These are phyloP conservation scores for Funneliformis caledonium DNA, from an alignment of 371 early-diverging fungal species.

Conservation along the genomic window DNA sequence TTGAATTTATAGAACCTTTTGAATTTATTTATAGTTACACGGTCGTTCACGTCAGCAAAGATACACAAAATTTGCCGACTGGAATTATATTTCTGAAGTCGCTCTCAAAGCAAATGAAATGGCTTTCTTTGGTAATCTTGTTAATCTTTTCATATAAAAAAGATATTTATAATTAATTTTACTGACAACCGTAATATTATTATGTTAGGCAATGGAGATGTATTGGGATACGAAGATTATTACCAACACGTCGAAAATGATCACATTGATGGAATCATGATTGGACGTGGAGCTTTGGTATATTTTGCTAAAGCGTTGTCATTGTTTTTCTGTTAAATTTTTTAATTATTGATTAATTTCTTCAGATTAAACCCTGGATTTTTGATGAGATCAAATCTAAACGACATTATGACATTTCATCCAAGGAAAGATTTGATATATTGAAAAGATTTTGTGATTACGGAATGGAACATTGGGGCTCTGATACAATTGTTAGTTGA, in stretches of 20 bases:
- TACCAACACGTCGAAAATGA: conserved; percentile 64
- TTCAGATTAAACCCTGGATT: conserved; percentile 95
- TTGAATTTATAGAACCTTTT: conserved; percentile 28
- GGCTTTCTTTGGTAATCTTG: conserved; percentile 62
- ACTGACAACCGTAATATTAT: background rate
- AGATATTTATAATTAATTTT: background rate
- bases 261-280: conserved; percentile 88
- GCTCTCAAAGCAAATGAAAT: conserved; percentile 53
- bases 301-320: background rate
- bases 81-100: conserved; percentile 84
- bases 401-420: conserved; percentile 89
- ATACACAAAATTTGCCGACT: conserved; percentile 89
- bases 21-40: conserved; percentile 67
- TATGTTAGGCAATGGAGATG: conserved; percentile 89
- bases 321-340: background rate
- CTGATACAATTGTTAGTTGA: conserved; percentile 67
- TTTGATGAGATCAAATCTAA: conserved; percentile 92
- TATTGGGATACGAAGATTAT: conserved; percentile 87
- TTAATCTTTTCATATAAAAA: conserved; percentile 14
- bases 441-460: conserved; percentile 79
- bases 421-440: conserved; percentile 90
- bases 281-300: conserved; percentile 66
- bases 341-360: conserved; percentile 48
- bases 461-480: conserved; percentile 96
- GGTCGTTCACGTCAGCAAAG: conserved; percentile 93